These are phyloP conservation scores for Lodderomyces beijingensis DNA, from an alignment of 1,139 yeast genomes.

Conservation along the genomic window DNA sequence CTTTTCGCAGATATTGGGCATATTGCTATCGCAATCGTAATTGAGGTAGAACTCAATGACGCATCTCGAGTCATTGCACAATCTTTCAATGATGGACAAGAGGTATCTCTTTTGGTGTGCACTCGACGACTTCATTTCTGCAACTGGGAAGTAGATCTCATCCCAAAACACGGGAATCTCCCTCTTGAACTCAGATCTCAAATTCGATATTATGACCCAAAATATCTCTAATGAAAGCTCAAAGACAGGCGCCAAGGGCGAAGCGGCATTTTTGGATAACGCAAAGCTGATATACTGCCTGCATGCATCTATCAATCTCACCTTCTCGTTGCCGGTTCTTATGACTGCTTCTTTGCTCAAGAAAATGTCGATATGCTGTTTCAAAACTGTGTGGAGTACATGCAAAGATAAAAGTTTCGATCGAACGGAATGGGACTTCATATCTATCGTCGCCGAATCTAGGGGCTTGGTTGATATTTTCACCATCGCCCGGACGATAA, in stretches of 20 bases:
- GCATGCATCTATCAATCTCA: conserved; percentile 71
- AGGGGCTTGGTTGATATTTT: conserved; percentile 77
- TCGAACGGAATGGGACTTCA: conserved; percentile 88
- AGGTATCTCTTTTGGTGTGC: conserved; percentile 89
- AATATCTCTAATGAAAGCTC: conserved; percentile 90
- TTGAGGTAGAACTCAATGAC: conserved; percentile 89
- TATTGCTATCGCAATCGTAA: conserved; percentile 85
- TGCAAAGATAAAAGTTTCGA: conserved; percentile 87
- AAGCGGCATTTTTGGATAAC: conserved; percentile 88
- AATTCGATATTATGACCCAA: conserved; percentile 79
- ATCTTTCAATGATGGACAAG: conserved; percentile 68
- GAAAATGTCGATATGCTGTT: conserved; percentile 82
- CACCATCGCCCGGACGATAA: conserved; percentile 91
- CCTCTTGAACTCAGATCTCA: conserved; percentile 82
- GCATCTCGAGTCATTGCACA: conserved; percentile 86
- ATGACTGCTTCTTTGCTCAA: conserved; percentile 61
- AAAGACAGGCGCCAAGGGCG: conserved; percentile 86
- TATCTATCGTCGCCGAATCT: conserved; percentile 71
- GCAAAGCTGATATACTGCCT: conserved; percentile 82
- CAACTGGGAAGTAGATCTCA: conserved; percentile 90
- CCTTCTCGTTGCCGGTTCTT: conserved; percentile 51
- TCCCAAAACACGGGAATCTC: conserved; percentile 93
- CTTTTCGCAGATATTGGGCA: conserved; percentile 84
- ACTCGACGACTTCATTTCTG: conserved; percentile 88
- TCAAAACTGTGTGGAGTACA: conserved; percentile 78